These are phyloP conservation scores for Mytilinidion resinicola DNA, from an alignment of 495 filamentous ascomycete genomes.

Conservation along the genomic window DNA sequence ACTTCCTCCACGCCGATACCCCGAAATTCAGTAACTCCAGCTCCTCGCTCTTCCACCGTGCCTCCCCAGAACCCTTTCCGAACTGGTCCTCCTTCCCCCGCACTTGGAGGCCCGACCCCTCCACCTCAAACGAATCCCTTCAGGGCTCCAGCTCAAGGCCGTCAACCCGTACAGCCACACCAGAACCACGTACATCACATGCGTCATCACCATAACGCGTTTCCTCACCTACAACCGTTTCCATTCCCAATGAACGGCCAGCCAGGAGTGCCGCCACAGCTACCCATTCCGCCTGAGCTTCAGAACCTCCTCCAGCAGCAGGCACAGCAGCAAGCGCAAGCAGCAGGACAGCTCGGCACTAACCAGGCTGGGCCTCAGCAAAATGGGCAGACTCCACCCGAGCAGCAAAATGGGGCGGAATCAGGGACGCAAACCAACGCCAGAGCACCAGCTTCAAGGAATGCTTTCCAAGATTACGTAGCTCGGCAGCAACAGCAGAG, in stretches of 20 bases:
- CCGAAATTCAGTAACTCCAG: slow-evolving; percentile 8
- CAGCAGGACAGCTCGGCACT: background rate
- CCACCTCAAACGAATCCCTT: slow-evolving; percentile 7
- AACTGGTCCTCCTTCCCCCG: slow-evolving; percentile 6
- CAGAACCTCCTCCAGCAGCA: slow-evolving; percentile 1
- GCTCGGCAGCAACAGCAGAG: slow-evolving; percentile 22
- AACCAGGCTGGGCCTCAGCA: background rate
- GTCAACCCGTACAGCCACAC: slow-evolving; percentile 2
- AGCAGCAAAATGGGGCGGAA: background rate
- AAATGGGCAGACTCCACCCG: background rate
- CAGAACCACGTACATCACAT: slow-evolving; percentile 8
- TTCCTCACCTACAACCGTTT: slow-evolving; percentile 7
- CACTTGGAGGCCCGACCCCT: slow-evolving; percentile 6
- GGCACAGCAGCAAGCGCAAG: slow-evolving; percentile 3
- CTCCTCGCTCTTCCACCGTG: slow-evolving; percentile 16
- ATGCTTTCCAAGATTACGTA: slow-evolving; percentile 1
- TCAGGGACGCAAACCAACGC: background rate
- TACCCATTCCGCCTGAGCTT: slow-evolving; percentile 17
- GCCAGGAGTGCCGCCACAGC: background rate
- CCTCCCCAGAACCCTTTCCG: slow-evolving; percentile 24
- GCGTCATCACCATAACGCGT: slow-evolving; percentile 11
- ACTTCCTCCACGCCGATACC: slow-evolving; percentile 2
- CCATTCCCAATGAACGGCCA: slow-evolving; percentile 5
- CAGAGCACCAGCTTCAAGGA: background rate
- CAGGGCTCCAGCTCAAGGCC: background rate